Percentiles rank a stretch among this genome's conserved stretches.
These are phyloP conservation scores for Pythium brassicae DNA, from an alignment of 352 stramenopile species.

Conservation along the genomic window DNA sequence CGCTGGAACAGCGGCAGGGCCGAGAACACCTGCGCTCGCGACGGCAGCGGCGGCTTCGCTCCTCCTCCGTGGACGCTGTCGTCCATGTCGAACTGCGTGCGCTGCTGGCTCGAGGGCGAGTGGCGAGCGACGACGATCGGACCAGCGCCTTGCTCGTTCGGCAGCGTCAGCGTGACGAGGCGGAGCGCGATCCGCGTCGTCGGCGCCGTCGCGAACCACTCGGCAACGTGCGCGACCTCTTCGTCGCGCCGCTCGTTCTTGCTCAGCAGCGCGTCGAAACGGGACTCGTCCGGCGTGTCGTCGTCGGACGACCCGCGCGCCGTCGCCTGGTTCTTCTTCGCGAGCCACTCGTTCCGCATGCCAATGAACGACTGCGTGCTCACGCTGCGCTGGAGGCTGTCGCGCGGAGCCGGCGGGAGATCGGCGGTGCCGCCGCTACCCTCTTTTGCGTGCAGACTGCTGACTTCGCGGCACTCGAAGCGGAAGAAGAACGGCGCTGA, in stretches of 20 bases:
- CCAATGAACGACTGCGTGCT: slow-evolving; percentile 55
- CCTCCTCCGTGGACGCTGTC: slow-evolving; percentile 20
- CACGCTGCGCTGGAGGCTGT: slow-evolving; percentile 26
- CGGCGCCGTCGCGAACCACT: slow-evolving; percentile 39
- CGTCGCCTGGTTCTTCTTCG: slow-evolving; percentile 6
- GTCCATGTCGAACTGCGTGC: slow-evolving; percentile 60
- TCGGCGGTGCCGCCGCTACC: slow-evolving; percentile 2
- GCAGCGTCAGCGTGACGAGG: slow-evolving; percentile 74
- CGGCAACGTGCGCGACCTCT: slow-evolving; percentile 45
- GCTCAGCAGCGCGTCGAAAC: slow-evolving; percentile 33
- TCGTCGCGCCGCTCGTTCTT: slow-evolving; percentile 10
- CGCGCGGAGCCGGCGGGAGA: neutral
- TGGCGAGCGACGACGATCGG: too few relatives aligned
- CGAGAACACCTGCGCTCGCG: slow-evolving; percentile 44
- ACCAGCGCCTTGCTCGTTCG: slow-evolving; percentile 67
- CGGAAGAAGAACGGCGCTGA: slow-evolving; percentile 83
- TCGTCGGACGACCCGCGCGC: slow-evolving; percentile 10
- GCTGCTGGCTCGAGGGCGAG: slow-evolving; percentile 22
- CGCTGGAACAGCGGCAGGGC: slow-evolving; percentile 71
- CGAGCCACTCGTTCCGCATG: slow-evolving; percentile 16
- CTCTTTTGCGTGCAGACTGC: slow-evolving; percentile 14
- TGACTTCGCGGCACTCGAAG: slow-evolving; percentile 74
- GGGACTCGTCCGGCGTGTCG: slow-evolving; percentile 33
- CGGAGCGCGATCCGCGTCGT: slow-evolving; percentile 54
- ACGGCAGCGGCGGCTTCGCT: slow-evolving; percentile 18